Evolutionary conservation across 78 protist species (phyloP).

Genomic region (Dictyostelium intermedium): DNA sequence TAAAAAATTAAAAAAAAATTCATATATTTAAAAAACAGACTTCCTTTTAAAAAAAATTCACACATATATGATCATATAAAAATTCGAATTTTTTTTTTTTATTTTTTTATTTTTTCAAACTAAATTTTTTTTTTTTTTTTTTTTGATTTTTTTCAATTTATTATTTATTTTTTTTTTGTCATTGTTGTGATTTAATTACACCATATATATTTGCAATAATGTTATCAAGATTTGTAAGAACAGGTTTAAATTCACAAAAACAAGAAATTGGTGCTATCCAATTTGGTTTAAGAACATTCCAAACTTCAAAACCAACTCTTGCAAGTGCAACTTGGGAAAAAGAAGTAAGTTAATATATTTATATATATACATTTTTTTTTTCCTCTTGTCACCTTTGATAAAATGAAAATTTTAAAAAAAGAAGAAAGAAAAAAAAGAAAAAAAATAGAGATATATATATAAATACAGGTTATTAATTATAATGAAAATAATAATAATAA

Average conservation of each 20-base stretch:
- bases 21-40: too few species aligned
- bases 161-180: background rate
- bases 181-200: background rate
- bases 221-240: constrained; percentile 1
- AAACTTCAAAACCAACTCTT: constrained; percentile 13
- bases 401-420: too few species aligned
- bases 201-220: background rate
- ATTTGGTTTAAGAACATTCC: constrained; percentile 9
- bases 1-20: background rate
- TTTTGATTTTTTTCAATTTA: constrained; percentile 1
- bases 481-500: too few species aligned
- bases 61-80: background rate
- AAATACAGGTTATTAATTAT: too few species aligned
- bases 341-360: background rate
- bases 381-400: background rate
- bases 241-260: background rate
- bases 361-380: background rate
- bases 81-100: background rate
- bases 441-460: too few species aligned
- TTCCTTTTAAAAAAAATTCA: too few species aligned
- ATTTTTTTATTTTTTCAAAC: background rate
- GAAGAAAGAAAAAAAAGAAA: too few species aligned
- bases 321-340: constrained; percentile 73
- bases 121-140: constrained; percentile 14
- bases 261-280: background rate